A percentile compares a stretch with the other conserved stretches of the same genome.
Conservation (phyloP, 1,139 yeast species). For the Taphrina confusa region DNA sequence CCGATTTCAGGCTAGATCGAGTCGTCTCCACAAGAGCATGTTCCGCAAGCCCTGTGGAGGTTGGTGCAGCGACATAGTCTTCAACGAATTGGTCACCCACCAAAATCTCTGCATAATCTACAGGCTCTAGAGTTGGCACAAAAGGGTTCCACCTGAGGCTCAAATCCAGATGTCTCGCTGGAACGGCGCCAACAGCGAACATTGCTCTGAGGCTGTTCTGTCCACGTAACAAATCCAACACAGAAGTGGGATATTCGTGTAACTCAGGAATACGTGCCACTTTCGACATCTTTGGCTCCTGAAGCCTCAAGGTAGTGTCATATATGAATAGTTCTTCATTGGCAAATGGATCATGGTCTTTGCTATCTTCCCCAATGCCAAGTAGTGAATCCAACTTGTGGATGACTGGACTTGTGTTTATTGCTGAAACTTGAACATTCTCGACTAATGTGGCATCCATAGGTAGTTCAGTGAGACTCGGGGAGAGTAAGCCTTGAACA, state of each 20-base stretch:
- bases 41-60: no score
- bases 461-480: no score
- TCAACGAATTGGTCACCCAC: neutral
- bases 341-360: neutral
- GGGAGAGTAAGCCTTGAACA: neutral
- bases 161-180: constrained; percentile 9
- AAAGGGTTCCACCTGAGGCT: constrained; percentile 6
- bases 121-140: neutral
- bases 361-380: neutral
- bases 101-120: neutral
- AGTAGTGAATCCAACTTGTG: neutral
- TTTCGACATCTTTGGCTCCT: neutral
- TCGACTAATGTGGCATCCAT: neutral
- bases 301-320: neutral
- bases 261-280: neutral
- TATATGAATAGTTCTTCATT: neutral
- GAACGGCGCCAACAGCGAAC: neutral
- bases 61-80: constrained; percentile 5
- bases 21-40: no score
- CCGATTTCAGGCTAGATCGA: no score
- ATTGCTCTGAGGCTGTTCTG: neutral
- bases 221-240: neutral
- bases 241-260: neutral
- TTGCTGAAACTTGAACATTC: neutral
- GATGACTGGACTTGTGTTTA: neutral